These are phyloP conservation scores for Hippophae gyantsensis DNA, from an alignment of 306 rosid species.

Conservation along the genomic window DNA sequence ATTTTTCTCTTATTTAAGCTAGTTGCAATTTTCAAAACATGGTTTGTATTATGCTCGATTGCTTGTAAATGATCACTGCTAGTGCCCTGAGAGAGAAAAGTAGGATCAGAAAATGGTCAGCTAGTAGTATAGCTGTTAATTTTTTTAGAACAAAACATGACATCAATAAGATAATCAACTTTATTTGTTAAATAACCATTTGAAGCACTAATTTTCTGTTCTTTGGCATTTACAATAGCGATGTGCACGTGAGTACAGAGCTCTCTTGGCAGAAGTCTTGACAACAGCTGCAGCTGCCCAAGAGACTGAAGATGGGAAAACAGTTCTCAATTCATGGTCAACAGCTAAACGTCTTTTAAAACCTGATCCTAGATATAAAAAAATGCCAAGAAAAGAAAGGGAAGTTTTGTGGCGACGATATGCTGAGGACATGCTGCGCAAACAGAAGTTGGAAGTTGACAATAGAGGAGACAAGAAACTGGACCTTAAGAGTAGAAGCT, in stretches of 20 bases:
- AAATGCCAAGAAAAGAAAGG: conserved; percentile 71
- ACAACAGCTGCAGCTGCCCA: conserved; percentile 52
- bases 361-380: conserved; percentile 65
- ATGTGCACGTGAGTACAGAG: conserved; percentile 64
- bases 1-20: too few species aligned
- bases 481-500: conserved; percentile 41
- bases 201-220: not conserved
- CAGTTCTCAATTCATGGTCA: conserved; percentile 82
- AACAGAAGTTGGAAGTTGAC: conserved; percentile 49
- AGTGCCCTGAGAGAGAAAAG: too few species aligned
- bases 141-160: too few species aligned
- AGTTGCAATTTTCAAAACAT: too few species aligned
- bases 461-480: conserved; percentile 46
- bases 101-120: too few species aligned
- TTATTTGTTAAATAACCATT: too few species aligned
- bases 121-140: too few species aligned
- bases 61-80: too few species aligned
- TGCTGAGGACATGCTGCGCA: conserved; percentile 58
- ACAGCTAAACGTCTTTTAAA: conserved; percentile 67
- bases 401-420: conserved; percentile 72
- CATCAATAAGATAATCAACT: too few species aligned
- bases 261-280: conserved; percentile 58
- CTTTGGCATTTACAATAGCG: conserved; percentile 43
- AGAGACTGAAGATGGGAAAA: conserved; percentile 65
- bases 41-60: too few species aligned